phyloP scores from a whole-genome alignment of 805 yeast genomes.

The Saturnispora galanensis region DNA sequence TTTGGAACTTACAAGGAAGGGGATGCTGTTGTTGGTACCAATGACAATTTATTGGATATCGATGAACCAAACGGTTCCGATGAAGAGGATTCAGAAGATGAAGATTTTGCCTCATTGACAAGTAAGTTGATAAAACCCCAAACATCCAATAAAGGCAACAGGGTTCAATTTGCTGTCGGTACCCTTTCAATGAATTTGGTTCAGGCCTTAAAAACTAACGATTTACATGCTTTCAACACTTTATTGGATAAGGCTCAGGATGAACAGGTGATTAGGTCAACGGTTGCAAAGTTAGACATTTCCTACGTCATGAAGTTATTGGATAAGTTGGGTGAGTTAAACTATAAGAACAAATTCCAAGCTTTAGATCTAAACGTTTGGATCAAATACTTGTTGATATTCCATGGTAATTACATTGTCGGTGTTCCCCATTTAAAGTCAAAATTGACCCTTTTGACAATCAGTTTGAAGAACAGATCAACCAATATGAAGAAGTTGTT shows the following conservation, averaged over 20 bases:
- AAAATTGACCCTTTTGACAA: conserved; percentile 36
- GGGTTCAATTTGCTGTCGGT: conserved; percentile 54
- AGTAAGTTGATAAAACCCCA: conserved; percentile 35
- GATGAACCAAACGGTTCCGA: conserved; percentile 45
- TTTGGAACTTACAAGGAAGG: conserved; percentile 9
- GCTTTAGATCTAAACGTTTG: conserved; percentile 26
- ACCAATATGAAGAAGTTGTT: conserved; percentile 39
- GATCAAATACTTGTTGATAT: conserved; percentile 47
- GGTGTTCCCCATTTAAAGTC: conserved; percentile 35
- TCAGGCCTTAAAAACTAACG: conserved; percentile 84
- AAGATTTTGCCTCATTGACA: conserved; percentile 34
- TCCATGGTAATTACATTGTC: conserved; percentile 43
- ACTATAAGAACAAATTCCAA: conserved; percentile 34
- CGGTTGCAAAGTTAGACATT: conserved; percentile 40
- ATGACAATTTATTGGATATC: conserved; percentile 45
- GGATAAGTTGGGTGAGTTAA: conserved; percentile 43
- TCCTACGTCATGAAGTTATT: conserved; percentile 39
- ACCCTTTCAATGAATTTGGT: conserved; percentile 75
- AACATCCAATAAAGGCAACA: conserved; percentile 23
- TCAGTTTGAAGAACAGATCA: conserved; percentile 39
- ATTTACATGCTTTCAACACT: conserved; percentile 74
- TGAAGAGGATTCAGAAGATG: conserved; percentile 33
- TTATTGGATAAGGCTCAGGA: conserved; percentile 51
- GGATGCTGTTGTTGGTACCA: conserved; percentile 33
- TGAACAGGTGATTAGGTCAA: conserved; percentile 38